These are phyloP conservation scores for Gossypium gossypioides DNA, from an alignment of 441 rosid genomes.

Conservation along the genomic window DNA sequence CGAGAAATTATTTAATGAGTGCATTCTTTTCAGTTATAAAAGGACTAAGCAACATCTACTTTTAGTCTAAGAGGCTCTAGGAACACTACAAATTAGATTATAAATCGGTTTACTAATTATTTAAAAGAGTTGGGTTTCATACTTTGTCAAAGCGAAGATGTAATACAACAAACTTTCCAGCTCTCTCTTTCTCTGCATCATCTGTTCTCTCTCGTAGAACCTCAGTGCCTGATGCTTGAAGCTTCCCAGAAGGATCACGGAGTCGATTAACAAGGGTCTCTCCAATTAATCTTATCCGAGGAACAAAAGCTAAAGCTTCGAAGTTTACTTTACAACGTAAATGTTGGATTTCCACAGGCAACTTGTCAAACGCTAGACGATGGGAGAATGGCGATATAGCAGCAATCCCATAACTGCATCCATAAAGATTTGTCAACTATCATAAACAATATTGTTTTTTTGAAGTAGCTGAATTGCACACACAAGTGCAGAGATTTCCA, in stretches of 20 bases:
- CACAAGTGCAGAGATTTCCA: not conserved
- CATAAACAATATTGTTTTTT: not conserved
- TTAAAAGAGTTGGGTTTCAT: conserved; percentile 10
- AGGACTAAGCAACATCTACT: not conserved
- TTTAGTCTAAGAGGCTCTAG: conserved; percentile 4
- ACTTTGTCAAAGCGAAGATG: conserved; percentile 78
- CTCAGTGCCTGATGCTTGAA: conserved; percentile 27
- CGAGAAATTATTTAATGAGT: not conserved
- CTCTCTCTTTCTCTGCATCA: conserved; percentile 25
- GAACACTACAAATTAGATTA: not conserved
- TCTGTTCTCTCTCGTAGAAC: conserved; percentile 27
- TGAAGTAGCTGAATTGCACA: not conserved
- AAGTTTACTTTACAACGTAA: conserved; percentile 66
- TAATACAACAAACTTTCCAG: conserved; percentile 51
- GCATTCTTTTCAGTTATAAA: not conserved
- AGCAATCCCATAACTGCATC: conserved; percentile 50
- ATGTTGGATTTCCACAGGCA: conserved; percentile 46
- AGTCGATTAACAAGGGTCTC: conserved; percentile 45
- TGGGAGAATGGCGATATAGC: conserved; percentile 71
- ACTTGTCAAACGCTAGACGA: conserved; percentile 51
- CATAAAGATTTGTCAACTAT: not conserved
- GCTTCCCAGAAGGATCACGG: conserved; percentile 27
- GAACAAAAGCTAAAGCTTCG: conserved; percentile 48
- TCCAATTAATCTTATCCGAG: conserved; percentile 37
- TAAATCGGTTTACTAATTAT: not conserved